Percentiles rank a stretch among this genome's conserved stretches.
Evolutionary conservation across 2,329 filamentous ascomycete species (phyloP).

Genomic region (Ceratocystis alfenasii): DNA sequence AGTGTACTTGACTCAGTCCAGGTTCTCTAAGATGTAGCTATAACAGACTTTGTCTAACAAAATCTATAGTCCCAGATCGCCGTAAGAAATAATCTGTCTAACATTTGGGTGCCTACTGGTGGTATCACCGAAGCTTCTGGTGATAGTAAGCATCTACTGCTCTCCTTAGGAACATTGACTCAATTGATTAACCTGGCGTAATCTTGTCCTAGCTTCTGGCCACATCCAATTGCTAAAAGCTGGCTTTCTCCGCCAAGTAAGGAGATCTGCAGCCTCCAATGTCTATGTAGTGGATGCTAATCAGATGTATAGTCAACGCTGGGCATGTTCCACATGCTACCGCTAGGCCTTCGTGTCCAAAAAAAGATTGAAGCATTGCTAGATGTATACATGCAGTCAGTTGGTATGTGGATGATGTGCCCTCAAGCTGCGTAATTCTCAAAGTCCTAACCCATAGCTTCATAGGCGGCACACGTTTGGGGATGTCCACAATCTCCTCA

Average conservation of each 20-base stretch:
- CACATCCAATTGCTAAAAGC: slow-evolving; percentile 39
- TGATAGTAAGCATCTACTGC: slow-evolving; percentile 35
- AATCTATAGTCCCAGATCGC: slow-evolving; percentile 10
- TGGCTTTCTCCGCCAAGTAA: slow-evolving; percentile 61
- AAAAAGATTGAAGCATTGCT: slow-evolving; percentile 76
- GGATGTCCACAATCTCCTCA: slow-evolving; percentile 74
- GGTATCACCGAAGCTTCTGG: slow-evolving; percentile 48
- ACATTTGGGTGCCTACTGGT: slow-evolving; percentile 67
- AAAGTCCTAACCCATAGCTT: slow-evolving; percentile 15
- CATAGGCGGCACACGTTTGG: slow-evolving; percentile 63
- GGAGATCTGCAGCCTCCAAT: slow-evolving; percentile 23
- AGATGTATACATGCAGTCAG: slow-evolving; percentile 72
- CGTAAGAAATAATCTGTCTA: slow-evolving; percentile 41
- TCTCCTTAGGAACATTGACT: neutral
- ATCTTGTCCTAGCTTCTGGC: slow-evolving; percentile 16
- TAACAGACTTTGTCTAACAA: slow-evolving; percentile 5
- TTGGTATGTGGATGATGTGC: slow-evolving; percentile 39
- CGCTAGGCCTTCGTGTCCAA: slow-evolving; percentile 74
- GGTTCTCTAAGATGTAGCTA: neutral
- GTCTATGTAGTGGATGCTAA: neutral
- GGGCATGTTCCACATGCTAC: slow-evolving; percentile 85
- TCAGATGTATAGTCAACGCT: slow-evolving; percentile 52
- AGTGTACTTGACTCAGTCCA: neutral
- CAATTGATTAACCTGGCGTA: neutral
- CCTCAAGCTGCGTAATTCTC: neutral